Evolutionary conservation across 768 basidiomycete genomes (phyloP).

Genomic region (Lentinula aciculospora): DNA sequence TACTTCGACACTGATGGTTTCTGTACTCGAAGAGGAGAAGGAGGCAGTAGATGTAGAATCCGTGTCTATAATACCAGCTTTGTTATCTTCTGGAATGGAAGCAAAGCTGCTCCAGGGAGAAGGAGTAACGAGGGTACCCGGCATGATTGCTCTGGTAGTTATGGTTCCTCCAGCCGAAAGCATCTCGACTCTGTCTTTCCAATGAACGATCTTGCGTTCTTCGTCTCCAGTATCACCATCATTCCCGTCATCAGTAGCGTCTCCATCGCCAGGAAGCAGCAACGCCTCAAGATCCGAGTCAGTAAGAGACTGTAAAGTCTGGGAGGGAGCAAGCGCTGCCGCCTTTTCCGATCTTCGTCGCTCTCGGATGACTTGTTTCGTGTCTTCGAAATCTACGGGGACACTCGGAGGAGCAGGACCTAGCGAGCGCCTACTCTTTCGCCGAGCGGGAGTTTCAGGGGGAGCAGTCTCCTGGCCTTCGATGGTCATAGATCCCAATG

Average conservation of each 20-base stretch:
- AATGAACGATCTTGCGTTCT: constrained; percentile 26
- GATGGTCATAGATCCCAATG: constrained; percentile 39
- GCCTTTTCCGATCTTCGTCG: constrained; percentile 23
- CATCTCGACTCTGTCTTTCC: constrained; percentile 23
- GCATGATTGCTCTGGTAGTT: constrained; percentile 35
- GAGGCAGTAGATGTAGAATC: neutral
- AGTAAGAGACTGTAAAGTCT: constrained; percentile 47
- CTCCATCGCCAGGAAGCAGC: constrained; percentile 37
- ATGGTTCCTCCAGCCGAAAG: constrained; percentile 11
- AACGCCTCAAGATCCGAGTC: constrained; percentile 41
- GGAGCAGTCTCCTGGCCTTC: constrained; percentile 9
- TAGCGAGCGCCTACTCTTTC: constrained; percentile 18
- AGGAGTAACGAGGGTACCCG: constrained; percentile 48
- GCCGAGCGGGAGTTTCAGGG: constrained; percentile 6
- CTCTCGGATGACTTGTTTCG: constrained; percentile 23
- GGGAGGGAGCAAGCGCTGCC: constrained; percentile 22
- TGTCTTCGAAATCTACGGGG: constrained; percentile 22
- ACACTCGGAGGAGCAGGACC: constrained; percentile 5
- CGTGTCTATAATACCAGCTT: neutral
- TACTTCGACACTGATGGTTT: neutral
- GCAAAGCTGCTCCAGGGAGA: constrained; percentile 35
- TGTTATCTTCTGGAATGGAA: constrained; percentile 14
- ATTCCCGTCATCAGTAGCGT: constrained; percentile 22
- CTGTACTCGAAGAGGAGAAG: neutral
- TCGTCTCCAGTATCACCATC: constrained; percentile 21